Conservation (phyloP, 257 asterid species). For the Solanum dulcamara region DNA sequence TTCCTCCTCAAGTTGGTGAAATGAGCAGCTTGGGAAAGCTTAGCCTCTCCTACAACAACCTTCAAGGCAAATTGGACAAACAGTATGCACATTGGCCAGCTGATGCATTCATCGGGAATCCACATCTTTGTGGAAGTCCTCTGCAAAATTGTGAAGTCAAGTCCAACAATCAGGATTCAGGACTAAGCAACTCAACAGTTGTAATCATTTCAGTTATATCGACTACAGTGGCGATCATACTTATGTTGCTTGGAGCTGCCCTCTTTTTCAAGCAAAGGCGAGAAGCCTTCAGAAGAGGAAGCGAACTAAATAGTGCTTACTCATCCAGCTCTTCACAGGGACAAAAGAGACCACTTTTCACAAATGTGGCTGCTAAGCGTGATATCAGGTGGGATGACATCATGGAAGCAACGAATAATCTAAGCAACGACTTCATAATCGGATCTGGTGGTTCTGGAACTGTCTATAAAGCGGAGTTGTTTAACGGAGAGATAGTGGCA, state of each 20-base stretch:
- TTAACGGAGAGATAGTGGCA: conserved; percentile 63
- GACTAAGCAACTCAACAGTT: conserved; percentile 36
- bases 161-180: conserved; percentile 6
- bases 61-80: conserved; percentile 57
- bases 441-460: conserved; percentile 89
- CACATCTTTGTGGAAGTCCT: conserved; percentile 69
- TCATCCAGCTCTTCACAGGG: conserved; percentile 64
- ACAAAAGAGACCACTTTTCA: conserved; percentile 51
- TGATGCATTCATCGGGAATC: conserved; percentile 53
- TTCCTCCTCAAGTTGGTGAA: conserved; percentile 57
- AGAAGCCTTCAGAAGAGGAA: conserved; percentile 31
- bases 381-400: conserved; percentile 73
- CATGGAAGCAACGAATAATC: conserved; percentile 84
- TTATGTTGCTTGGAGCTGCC: conserved; percentile 54
- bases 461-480: conserved; percentile 63
- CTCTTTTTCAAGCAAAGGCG: conserved; percentile 50
- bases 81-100: conserved; percentile 67
- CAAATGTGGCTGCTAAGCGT: conserved; percentile 29
- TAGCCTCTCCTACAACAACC: conserved; percentile 68
- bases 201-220: conserved; percentile 56
- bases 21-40: conserved; percentile 79
- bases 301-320: conserved; percentile 33
- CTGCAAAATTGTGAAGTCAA: conserved; percentile 39
- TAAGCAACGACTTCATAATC: conserved; percentile 68
- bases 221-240: conserved; percentile 27